Evolutionary conservation across 2,329 filamentous ascomycete species (phyloP), one percentile per base, ranked within the genome.

Genomic region (Colletotrichum paranaense): DNA sequence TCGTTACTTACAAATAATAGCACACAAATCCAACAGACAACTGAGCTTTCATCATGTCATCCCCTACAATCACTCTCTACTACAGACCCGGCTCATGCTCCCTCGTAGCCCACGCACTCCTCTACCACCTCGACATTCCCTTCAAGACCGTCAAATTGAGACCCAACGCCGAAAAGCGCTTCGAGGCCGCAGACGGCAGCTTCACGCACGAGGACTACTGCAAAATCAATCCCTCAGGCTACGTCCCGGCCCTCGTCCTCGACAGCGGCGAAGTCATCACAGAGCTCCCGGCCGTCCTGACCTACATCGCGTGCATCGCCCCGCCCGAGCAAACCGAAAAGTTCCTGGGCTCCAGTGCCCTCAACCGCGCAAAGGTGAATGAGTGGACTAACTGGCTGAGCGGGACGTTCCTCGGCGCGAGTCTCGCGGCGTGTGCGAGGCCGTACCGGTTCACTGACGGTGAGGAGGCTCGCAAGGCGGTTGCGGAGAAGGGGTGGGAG

Each of bases 281-380:
- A 1, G 82, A 84, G 67, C 73, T 79, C 62, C 77, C 78, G 0
- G 82, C 81, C 5, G 72, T 84, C 7, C 62, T 82, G 3, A 79
- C 67, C 22, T 83, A 80, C 75, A 78, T 82, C 58, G 77, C 78
- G 2, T 77, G 77, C 0, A 73, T 82, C 1, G 55, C 78, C 0
- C 77, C 76, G 8, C 8, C 42, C 1, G 42, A 22, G 19, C 42
- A 49, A 5, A 49, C 42, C 42, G 42, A 22, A 9, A 49, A 11
- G 42, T 22, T 49, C 16, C 42, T 49, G 19, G 42, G 42, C 8
- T 49, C 42, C 42, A 49, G 42, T 3, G 42, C 42, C 8, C 19
- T 49, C 42, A 1, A 49, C 42, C 42, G 42, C 42, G 42, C 42
- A 22, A 49, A 22, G 42, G 42, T 49, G 42, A 49, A n/a, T 49